Base-by-base conservation (phyloP, 768 basidiomycete genomes). In the Kondoa malvinella region DNA sequence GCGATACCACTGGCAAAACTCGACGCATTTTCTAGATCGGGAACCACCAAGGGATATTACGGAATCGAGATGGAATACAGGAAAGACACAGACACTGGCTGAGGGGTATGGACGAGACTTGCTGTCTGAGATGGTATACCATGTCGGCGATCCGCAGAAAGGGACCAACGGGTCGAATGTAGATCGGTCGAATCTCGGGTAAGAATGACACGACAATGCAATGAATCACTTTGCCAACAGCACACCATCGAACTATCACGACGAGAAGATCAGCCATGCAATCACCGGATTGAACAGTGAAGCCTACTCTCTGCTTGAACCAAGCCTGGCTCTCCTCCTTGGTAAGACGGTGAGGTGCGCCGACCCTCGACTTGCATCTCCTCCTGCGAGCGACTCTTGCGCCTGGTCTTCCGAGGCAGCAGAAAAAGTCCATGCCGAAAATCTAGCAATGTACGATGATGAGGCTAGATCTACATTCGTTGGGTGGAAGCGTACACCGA, bases 351-450 rank as follows among this genome's bases (percentile, higher is more conserved):
- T 99, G 94, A 68, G 80, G 77, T 81, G 85, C 87, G 64, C 95
- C 94, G 77, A 99, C 80, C 67, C 87, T 83, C 56, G 89, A 83
- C 81, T 84, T 88, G 81, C 86, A 86, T 79, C 87, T 84, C 81
- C 87, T 95, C 81, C 92, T 82, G 81, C 84, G 84, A 73, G 92
- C 86, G 57, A 99, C 89, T 70, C 92, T 88, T 75, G 81, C 84
- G 73, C 94, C 94, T 64, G 92, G 91, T 74, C 94, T 86, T 73
- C 91, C 92, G 92, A 99, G 94, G 69, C 94, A 90, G 73, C 78
- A 77, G 77, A 86, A 92, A 81, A 99, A 97, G 81, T 99, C 94
- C 94, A 96, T 96, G 73, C 94, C 94, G 77, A 96, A 96, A 79
- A 97, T 96, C n/a, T 56, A 21, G 14, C 27, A 16, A 16, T 0